phyloP scores from a whole-genome alignment of 192 early-diverging fungal species.

The Rhizophagus prolifer region DNA sequence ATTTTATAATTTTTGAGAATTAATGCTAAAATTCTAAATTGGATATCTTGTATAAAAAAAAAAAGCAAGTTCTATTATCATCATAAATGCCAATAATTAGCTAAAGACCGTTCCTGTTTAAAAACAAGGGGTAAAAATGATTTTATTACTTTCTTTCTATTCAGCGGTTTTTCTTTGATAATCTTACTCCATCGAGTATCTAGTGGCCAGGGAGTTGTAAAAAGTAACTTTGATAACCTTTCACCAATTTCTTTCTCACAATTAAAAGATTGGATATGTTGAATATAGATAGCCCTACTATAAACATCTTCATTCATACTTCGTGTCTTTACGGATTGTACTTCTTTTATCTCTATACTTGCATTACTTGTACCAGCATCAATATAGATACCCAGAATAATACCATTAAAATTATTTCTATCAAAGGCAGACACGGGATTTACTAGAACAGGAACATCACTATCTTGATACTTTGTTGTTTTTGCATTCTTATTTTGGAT shows the following conservation, averaged over 20 bases:
- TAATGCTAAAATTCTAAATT: no score
- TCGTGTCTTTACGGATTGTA: neutral
- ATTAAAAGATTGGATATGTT: constrained; percentile 10
- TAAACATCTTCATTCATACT: no score
- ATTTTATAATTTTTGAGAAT: no score
- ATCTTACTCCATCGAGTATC: constrained; percentile 11
- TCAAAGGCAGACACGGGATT: neutral
- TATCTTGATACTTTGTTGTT: neutral
- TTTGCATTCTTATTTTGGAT: constrained; percentile 17
- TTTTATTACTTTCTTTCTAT: constrained; percentile 8
- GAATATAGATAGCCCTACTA: neutral
- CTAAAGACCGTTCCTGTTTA: constrained; percentile 6
- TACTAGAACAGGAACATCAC: neutral
- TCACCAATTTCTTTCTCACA: constrained; percentile 10
- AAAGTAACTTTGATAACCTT: constrained; percentile 18
- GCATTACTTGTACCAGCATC: neutral
- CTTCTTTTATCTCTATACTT: neutral
- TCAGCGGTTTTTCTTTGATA: neutral
- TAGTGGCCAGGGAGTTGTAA: neutral
- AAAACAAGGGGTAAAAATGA: constrained; percentile 21
- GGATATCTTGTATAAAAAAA: no score
- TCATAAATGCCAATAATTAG: neutral
- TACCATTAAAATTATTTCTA: neutral
- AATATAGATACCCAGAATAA: constrained; percentile 13
- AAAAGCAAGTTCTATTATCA: neutral